phyloP scores from a whole-genome alignment of 2,329 filamentous ascomycete genomes.

The Colletotrichum neosansevieriae region DNA sequence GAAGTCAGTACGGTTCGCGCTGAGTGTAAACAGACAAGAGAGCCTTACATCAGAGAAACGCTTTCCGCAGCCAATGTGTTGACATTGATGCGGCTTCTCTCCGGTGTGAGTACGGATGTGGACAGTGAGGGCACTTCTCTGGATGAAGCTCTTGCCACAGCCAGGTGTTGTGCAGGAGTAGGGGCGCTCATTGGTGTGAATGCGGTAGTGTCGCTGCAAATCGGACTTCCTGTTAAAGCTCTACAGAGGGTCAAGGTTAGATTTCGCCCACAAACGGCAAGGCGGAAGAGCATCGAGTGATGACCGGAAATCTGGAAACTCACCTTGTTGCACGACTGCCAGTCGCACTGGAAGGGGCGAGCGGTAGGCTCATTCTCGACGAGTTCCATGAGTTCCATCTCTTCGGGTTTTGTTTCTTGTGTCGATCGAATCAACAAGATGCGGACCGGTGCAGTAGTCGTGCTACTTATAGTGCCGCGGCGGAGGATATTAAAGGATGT shows the following conservation, averaged over 20 bases:
- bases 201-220: conserved; percentile 76
- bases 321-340: conserved; percentile 73
- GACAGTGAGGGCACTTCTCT: conserved; percentile 76
- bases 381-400: conserved; percentile 74
- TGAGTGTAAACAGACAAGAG: neutral
- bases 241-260: conserved; percentile 53
- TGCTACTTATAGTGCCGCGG: conserved; percentile 37
- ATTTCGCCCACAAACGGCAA: conserved; percentile 9
- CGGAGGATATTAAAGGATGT: conserved; percentile 29
- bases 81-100: conserved; percentile 78
- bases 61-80: conserved; percentile 74
- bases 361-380: conserved; percentile 73
- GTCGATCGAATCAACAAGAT: conserved; percentile 49
- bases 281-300: neutral
- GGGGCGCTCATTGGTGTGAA: conserved; percentile 78
- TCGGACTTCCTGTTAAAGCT: conserved; percentile 81
- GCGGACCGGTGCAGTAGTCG: conserved; percentile 38
- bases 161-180: conserved; percentile 71
- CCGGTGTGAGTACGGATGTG: conserved; percentile 79
- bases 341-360: conserved; percentile 74
- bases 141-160: conserved; percentile 79
- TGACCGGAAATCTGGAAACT: conserved; percentile 40
- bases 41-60: conserved; percentile 74
- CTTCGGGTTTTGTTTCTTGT: conserved; percentile 44
- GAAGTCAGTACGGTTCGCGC: conserved; percentile 47